Percentiles rank a stretch among this genome's conserved stretches.
phyloP scores from a whole-genome alignment of 2,329 filamentous ascomycete species.

The Talaromyces sp. region DNA sequence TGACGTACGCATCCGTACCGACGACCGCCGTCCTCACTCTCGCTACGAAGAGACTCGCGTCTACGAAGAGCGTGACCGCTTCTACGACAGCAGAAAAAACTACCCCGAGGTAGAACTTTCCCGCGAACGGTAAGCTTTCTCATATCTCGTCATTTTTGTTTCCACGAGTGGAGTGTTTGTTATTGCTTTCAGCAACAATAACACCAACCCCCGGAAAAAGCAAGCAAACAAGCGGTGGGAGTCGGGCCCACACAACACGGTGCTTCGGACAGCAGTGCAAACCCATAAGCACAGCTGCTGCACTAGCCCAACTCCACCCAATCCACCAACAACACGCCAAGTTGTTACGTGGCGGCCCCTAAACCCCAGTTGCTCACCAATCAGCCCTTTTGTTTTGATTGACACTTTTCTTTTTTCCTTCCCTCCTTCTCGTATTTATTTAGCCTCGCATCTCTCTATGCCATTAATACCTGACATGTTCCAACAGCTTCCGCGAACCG shows the following conservation, averaged over 20 bases:
- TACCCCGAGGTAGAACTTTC: constrained; percentile 47
- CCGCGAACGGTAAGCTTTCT: constrained; percentile 49
- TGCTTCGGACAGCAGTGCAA: not conserved
- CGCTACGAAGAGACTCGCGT: constrained; percentile 42
- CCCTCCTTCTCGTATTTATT: constrained; percentile 8
- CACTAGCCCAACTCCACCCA: constrained; percentile 11
- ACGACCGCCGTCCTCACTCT: constrained; percentile 67
- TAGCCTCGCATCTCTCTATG: constrained; percentile 13
- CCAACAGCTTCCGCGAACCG: constrained; percentile 55
- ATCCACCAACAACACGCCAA: constrained; percentile 17
- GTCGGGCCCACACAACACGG: constrained; percentile 2
- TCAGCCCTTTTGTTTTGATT: constrained; percentile 24
- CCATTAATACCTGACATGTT: constrained; percentile 25
- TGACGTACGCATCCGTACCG: constrained; percentile 69
- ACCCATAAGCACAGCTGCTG: constrained; percentile 3
- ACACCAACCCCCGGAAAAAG: constrained; percentile 3
- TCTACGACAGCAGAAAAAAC: constrained; percentile 21
- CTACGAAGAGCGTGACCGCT: constrained; percentile 38
- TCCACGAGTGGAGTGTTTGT: not conserved
- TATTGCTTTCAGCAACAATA: not conserved
- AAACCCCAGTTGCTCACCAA: constrained; percentile 17
- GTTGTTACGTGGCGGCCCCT: constrained; percentile 19
- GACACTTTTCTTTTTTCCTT: constrained; percentile 21
- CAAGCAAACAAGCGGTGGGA: constrained; percentile 18
- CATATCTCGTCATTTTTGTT: constrained; percentile 15